Conservation (phyloP, 768 basidiomycete species). For the Calocybe cyanea region DNA sequence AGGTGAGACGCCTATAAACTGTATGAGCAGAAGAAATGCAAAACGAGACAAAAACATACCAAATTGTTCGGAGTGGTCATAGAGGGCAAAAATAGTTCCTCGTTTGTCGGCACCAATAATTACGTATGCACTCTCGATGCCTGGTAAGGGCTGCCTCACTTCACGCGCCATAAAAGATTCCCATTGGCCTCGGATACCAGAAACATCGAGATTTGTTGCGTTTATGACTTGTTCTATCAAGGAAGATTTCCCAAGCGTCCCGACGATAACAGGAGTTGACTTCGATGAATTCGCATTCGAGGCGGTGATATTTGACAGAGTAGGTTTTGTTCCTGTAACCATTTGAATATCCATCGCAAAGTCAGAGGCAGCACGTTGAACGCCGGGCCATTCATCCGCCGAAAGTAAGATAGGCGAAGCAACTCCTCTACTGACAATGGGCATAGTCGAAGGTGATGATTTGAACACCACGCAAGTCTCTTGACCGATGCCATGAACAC, state of each 20-base stretch:
- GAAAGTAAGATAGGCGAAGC: conserved; percentile 50
- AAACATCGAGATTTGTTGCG: conserved; percentile 49
- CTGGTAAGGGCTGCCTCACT: conserved; percentile 53
- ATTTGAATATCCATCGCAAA: conserved; percentile 58
- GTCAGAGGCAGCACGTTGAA: conserved; percentile 55
- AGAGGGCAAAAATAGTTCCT: conserved; percentile 62
- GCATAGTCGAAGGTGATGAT: conserved; percentile 33
- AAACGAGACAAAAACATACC: conserved; percentile 29
- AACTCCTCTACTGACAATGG: conserved; percentile 39
- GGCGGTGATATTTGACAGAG: conserved; percentile 42
- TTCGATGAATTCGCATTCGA: conserved; percentile 16
- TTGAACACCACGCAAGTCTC: conserved; percentile 44
- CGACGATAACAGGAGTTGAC: conserved; percentile 53
- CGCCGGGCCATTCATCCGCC: conserved; percentile 60
- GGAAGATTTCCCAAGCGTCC: conserved; percentile 57
- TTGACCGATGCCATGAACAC: conserved; percentile 45
- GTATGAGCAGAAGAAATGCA: not conserved
- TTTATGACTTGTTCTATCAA: conserved; percentile 51
- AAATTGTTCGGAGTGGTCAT: conserved; percentile 68
- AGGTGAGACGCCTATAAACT: conserved; percentile 52
- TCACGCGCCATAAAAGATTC: conserved; percentile 54
- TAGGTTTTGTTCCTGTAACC: conserved; percentile 52
- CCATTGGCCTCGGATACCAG: conserved; percentile 60
- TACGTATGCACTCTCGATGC: conserved; percentile 57
- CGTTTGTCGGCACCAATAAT: conserved; percentile 67